A percentile compares a stretch with the other conserved stretches of the same genome.
These are phyloP conservation scores for Colletotrichum sp. DNA, from an alignment of 2,329 filamentous ascomycete genomes.

Conservation along the genomic window DNA sequence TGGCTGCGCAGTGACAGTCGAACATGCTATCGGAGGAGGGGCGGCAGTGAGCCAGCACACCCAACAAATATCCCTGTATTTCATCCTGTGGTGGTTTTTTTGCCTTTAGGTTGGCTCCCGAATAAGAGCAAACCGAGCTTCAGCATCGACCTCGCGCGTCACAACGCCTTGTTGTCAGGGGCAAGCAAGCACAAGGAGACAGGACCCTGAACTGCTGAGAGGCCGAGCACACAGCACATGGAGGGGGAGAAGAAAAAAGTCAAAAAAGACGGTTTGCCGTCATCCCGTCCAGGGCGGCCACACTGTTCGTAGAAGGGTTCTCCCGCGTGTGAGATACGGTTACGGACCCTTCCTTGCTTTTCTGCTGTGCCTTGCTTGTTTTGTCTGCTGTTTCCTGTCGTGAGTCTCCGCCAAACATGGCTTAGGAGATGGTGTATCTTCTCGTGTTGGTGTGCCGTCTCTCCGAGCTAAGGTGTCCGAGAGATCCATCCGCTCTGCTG, in stretches of 20 bases:
- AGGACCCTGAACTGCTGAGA: constrained; percentile 8
- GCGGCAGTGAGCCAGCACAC: constrained; percentile 1
- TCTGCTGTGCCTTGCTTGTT: background rate
- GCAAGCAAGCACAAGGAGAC: background rate
- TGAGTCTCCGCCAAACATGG: background rate
- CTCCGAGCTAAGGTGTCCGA: constrained; percentile 11
- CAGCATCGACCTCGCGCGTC: background rate
- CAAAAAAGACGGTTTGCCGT: background rate
- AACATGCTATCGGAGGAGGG: background rate
- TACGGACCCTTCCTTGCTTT: constrained; percentile 1
- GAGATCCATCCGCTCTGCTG: background rate
- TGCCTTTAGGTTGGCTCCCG: background rate
- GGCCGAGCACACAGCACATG: background rate
- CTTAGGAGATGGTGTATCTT: background rate
- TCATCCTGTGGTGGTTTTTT: background rate
- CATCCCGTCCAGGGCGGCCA: background rate
- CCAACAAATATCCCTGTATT: background rate
- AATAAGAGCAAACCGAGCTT: background rate
- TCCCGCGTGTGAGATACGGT: background rate
- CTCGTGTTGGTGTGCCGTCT: constrained; percentile 6
- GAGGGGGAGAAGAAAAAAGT: background rate
- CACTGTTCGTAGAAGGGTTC: background rate
- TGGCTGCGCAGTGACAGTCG: constrained; percentile 1
- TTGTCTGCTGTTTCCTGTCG: background rate
- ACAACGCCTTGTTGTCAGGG: background rate